Percentiles rank a stretch among this genome's conserved stretches.
Evolutionary conservation across 2,329 filamentous ascomycete genomes (phyloP).

Genomic region (Chaetomium sp.): DNA sequence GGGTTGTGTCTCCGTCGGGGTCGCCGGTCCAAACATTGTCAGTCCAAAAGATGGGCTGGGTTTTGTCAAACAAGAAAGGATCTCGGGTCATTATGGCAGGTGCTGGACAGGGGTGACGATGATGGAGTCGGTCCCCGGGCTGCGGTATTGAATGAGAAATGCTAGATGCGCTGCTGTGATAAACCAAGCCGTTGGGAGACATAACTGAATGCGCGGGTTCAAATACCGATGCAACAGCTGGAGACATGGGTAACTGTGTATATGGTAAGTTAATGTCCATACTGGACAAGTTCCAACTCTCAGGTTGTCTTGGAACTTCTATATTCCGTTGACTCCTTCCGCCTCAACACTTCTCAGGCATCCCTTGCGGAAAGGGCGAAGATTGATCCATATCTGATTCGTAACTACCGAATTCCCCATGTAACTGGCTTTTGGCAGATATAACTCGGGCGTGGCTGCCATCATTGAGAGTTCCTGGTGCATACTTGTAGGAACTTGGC

Average conservation of each 20-base stretch:
- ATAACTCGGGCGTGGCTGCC: not conserved
- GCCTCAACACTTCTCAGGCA: not conserved
- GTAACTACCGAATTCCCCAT: too few species aligned
- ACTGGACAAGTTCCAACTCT: not conserved
- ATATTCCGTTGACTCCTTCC: not conserved
- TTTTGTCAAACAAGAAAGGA: not conserved
- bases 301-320: not conserved
- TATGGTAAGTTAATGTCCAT: not conserved
- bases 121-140: not conserved
- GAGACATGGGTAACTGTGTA: not conserved
- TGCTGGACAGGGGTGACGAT: not conserved
- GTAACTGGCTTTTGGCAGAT: not conserved
- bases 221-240: not conserved
- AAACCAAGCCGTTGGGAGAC: not conserved
- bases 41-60: conserved; percentile 3
- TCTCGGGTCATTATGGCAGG: not conserved
- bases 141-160: not conserved
- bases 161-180: not conserved
- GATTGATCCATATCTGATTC: not conserved
- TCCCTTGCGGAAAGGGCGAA: not conserved
- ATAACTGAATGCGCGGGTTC: not conserved
- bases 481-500: not conserved
- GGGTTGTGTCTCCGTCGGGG: conserved; percentile 17
- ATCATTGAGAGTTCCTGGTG: not conserved
- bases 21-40: conserved; percentile 10